These are phyloP conservation scores for Phytopythium aichiense DNA, from an alignment of 352 stramenopile genomes.

Conservation along the genomic window DNA sequence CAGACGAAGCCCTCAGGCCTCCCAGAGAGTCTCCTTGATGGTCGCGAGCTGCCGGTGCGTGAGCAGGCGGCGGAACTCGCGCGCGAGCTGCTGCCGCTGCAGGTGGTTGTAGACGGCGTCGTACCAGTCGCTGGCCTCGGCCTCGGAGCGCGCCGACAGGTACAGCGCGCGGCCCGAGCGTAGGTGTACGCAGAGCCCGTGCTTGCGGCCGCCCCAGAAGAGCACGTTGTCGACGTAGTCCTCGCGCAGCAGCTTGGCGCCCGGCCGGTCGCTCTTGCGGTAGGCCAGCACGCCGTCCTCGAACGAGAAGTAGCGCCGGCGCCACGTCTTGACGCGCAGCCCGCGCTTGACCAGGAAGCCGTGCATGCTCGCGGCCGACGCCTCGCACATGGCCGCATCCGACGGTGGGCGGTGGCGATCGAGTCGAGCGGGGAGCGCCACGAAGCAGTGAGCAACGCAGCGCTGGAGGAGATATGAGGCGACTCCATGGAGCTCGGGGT, in stretches of 20 bases:
- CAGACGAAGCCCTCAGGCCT: not conserved
- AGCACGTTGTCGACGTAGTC: constrained; percentile 59
- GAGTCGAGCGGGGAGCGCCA: too few species aligned
- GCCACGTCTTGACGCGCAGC: constrained; percentile 65
- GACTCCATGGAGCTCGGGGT: not conserved
- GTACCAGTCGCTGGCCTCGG: constrained; percentile 50
- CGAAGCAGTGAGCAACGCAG: not conserved
- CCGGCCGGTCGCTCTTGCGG: constrained; percentile 48
- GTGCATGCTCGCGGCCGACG: constrained; percentile 12
- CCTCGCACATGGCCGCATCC: not conserved
- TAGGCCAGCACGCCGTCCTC: constrained; percentile 53
- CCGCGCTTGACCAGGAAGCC: constrained; percentile 61
- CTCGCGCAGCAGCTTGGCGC: constrained; percentile 37
- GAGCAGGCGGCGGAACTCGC: constrained; percentile 47
- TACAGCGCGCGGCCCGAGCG: constrained; percentile 48
- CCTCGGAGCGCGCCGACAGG: constrained; percentile 42
- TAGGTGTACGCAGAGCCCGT: constrained; percentile 55
- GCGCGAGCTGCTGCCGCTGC: constrained; percentile 28
- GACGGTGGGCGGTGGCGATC: not conserved
- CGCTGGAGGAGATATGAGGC: not conserved
- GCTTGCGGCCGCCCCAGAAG: constrained; percentile 53
- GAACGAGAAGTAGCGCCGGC: constrained; percentile 64
- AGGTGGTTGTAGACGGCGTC: constrained; percentile 49
- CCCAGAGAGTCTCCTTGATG: constrained; percentile 43
- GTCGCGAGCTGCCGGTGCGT: constrained; percentile 36